phyloP scores from a whole-genome alignment of 2,329 filamentous ascomycete species.

The Orbilia brochopaga region DNA sequence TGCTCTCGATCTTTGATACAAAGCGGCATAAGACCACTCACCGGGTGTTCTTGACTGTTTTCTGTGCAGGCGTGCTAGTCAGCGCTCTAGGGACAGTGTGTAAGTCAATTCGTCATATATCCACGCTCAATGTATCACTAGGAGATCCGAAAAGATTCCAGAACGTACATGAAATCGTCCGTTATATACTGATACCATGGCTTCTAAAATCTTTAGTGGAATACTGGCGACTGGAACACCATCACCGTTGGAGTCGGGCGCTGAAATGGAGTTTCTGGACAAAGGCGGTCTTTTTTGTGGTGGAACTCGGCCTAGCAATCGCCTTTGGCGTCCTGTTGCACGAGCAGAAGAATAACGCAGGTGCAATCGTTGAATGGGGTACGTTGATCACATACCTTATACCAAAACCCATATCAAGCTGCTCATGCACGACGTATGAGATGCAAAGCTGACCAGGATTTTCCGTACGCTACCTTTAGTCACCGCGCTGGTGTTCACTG shows the following conservation, averaged over 20 bases:
- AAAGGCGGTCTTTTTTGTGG: slow-evolving; percentile 81
- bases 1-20: slow-evolving; percentile 86
- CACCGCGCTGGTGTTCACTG: slow-evolving; percentile 82
- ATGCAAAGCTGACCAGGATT: not conserved
- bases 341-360: slow-evolving; percentile 65
- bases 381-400: slow-evolving; percentile 50
- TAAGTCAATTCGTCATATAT: slow-evolving; percentile 19
- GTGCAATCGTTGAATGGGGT: slow-evolving; percentile 78
- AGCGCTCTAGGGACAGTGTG: slow-evolving; percentile 64
- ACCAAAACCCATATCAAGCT: not conserved
- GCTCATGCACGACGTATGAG: too few species aligned
- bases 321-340: slow-evolving; percentile 70
- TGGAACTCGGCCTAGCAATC: slow-evolving; percentile 72
- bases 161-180: slow-evolving; percentile 5
- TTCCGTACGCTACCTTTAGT: slow-evolving; percentile 60
- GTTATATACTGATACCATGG: not conserved
- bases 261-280: slow-evolving; percentile 82
- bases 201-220: slow-evolving; percentile 51
- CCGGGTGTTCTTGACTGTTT: slow-evolving; percentile 77
- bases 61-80: slow-evolving; percentile 84
- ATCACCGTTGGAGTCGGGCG: slow-evolving; percentile 74
- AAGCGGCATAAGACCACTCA: slow-evolving; percentile 71
- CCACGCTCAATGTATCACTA: too few species aligned
- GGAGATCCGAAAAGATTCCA: too few species aligned
- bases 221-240: slow-evolving; percentile 53